Conservation (phyloP, 768 basidiomycete species). For the Podaxis sp. region DNA sequence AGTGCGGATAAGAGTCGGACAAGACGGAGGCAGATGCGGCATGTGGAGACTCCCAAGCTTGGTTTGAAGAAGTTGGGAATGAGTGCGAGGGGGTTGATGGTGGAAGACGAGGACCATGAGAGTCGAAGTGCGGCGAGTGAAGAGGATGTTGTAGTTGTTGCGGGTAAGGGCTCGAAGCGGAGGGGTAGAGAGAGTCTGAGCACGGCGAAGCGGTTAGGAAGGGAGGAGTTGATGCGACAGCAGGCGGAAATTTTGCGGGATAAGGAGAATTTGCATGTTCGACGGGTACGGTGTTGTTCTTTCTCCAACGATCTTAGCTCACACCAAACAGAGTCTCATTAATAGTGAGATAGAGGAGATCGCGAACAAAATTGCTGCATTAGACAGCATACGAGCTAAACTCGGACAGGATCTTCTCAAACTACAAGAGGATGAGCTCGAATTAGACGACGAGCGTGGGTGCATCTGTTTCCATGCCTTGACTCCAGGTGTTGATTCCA, state of each 20-base stretch:
- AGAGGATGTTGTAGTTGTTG: conserved; percentile 72
- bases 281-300: conserved; percentile 59
- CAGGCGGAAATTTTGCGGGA: conserved; percentile 84
- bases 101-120: conserved; percentile 55
- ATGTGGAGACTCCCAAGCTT: conserved; percentile 70
- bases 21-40: conserved; percentile 76
- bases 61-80: conserved; percentile 82
- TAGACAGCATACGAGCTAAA: conserved; percentile 78
- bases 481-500: not conserved
- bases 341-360: conserved; percentile 88
- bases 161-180: conserved; percentile 42
- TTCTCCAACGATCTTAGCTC: conserved; percentile 12
- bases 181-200: conserved; percentile 67
- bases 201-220: conserved; percentile 69
- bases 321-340: conserved; percentile 65
- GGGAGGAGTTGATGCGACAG: conserved; percentile 84
- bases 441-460: conserved; percentile 94
- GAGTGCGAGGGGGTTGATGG: conserved; percentile 72
- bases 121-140: conserved; percentile 68
- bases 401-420: conserved; percentile 82
- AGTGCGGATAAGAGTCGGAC: conserved; percentile 79
- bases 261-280: conserved; percentile 90
- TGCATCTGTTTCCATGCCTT: conserved; percentile 19
- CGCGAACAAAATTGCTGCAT: conserved; percentile 81
- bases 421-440: conserved; percentile 92